These are phyloP conservation scores for Daedalea quercina DNA, from an alignment of 768 basidiomycete genomes.

Conservation along the genomic window DNA sequence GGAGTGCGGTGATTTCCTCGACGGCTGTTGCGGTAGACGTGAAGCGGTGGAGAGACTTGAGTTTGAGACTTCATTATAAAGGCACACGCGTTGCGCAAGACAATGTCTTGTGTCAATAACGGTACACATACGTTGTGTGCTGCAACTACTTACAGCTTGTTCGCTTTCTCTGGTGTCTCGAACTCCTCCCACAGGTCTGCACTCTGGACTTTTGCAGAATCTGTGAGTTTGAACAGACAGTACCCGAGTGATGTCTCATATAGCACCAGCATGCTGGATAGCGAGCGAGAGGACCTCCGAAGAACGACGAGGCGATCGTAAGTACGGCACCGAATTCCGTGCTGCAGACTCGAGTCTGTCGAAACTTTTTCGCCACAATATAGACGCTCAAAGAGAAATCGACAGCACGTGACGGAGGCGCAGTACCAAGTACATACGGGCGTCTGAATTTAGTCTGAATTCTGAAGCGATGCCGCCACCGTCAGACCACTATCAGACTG, in stretches of 20 bases:
- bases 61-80: conserved; percentile 58
- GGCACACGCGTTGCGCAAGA: neutral
- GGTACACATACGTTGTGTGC: neutral
- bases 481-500: too few species aligned
- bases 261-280: conserved; percentile 76
- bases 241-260: conserved; percentile 96
- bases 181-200: conserved; percentile 90
- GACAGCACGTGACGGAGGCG: too few species aligned
- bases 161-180: conserved; percentile 86
- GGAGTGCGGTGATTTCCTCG: conserved; percentile 90
- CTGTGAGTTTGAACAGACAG: conserved; percentile 94
- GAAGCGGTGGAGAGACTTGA: conserved; percentile 95
- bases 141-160: conserved; percentile 69
- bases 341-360: too few species aligned
- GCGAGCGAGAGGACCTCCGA: too few species aligned
- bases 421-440: too few species aligned
- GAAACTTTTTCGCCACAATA: too few species aligned
- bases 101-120: conserved; percentile 4
- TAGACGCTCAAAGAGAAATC: too few species aligned
- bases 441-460: too few species aligned
- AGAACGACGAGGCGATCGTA: too few species aligned
- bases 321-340: too few species aligned
- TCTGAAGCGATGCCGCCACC: too few species aligned
- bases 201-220: conserved; percentile 80
- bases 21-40: conserved; percentile 94